Evolutionary conservation across 495 filamentous ascomycete genomes (phyloP), one percentile per base, ranked within the genome.

Genomic region (Tuber brumale): DNA sequence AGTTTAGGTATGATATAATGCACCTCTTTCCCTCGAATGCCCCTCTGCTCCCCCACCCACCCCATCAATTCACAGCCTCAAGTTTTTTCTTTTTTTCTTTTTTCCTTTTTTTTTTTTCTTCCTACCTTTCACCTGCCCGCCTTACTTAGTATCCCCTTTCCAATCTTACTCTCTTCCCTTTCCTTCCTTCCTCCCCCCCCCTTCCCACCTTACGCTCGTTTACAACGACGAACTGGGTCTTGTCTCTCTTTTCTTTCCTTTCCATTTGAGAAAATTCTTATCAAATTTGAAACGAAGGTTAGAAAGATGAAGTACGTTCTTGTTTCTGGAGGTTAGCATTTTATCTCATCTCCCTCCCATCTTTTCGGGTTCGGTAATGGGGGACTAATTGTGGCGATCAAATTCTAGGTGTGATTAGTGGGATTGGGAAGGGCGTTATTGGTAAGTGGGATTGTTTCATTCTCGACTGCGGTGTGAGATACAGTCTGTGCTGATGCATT

Each of bases 401-500:
- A 69, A 23, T 69, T 70, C 9, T 73, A 91, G 90, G 92, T 87
- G 90, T 92, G 79, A 93, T 94, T 74, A 89, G 87, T 80, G 93
- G 93, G 77, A 90, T 95, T 83, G 93, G 92, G 76, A 95, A 95
- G 86, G 92, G 93, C 82, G 88, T 92, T 71, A 93, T 93, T 82
- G 89, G 91, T 91, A 88, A 84, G 84, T 83, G 51, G 48, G n/a
- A n/a, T 80, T 74, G 16, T 80, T 77, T 77, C 69, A 69, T 27
- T 76, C 61, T 79, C 42, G 41, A 61, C 69, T 71, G 70, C 78
- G 77, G 80, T 71, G 81, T 69, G 10, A 75, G 72, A 74, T 61
- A 57, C 75, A 79, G 76, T 79, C 83, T 78, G 80, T 57, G 82
- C 83, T 69, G 42, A 70, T 79, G 41, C 66, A 66, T 66, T 14